Percentiles rank a stretch among this genome's conserved stretches.
These are phyloP conservation scores for Pyrenula massariospora DNA, from an alignment of 495 filamentous ascomycete genomes.

Conservation along the genomic window DNA sequence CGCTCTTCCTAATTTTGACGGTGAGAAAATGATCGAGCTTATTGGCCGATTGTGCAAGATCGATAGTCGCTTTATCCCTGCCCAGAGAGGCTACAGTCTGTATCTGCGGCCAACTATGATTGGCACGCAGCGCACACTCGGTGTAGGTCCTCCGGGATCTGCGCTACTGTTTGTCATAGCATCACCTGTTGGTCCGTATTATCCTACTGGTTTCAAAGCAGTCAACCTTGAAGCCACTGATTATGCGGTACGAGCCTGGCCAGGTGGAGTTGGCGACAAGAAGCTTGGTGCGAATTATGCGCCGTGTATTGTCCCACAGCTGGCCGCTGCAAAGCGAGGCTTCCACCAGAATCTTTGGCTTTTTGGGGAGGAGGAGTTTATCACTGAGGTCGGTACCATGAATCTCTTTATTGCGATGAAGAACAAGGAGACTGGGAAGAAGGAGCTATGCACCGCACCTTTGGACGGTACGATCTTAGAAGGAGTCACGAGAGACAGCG, in stretches of 20 bases:
- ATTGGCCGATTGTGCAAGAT: conserved; percentile 68
- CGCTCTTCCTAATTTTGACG: conserved; percentile 74
- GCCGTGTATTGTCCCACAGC: conserved; percentile 86
- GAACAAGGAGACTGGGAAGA: conserved; percentile 73
- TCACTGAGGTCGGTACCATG: conserved; percentile 97
- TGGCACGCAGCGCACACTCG: conserved; percentile 86
- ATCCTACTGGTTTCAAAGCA: conserved; percentile 95
- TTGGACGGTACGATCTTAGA: conserved; percentile 96
- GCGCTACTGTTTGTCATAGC: conserved; percentile 91
- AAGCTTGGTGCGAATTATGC: conserved; percentile 98
- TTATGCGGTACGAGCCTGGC: conserved; percentile 94
- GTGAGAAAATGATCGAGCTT: conserved; percentile 59
- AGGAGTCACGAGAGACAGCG: conserved; percentile 82
- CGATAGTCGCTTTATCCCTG: conserved; percentile 81
- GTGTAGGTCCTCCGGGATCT: conserved; percentile 80
- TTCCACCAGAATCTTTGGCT: conserved; percentile 99
- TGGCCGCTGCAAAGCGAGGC: conserved; percentile 75
- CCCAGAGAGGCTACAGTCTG: conserved; percentile 70
- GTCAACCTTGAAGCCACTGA: conserved; percentile 86
- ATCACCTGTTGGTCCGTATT: conserved; percentile 94
- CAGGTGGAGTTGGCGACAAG: conserved; percentile 91
- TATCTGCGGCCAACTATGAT: conserved; percentile 96
- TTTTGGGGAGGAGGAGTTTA: conserved; percentile 84
- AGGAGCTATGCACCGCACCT: conserved; percentile 83
- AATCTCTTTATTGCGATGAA: conserved; percentile 81